Base-by-base conservation (phyloP, 2,329 filamentous ascomycete genomes). In the Thielaviopsis ethacetica region DNA sequence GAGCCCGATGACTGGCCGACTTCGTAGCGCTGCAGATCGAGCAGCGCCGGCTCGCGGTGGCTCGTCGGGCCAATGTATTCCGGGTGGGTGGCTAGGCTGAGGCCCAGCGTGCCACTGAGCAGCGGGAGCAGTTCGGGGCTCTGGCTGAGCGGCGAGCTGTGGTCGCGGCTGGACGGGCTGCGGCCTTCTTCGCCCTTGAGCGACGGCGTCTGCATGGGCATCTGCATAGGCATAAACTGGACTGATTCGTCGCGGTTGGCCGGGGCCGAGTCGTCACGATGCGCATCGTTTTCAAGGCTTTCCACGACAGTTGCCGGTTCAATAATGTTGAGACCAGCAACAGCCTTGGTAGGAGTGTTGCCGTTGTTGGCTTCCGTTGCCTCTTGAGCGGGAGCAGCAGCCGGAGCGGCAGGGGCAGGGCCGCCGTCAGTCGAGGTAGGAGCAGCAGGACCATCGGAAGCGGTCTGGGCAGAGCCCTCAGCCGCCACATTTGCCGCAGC, bases 21-120 rank as follows among this genome's bases (percentile, higher is more conserved):
- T 65, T 78, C 76, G 63, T 81, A 80, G 9, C 75, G 73, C 54
- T 78, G 78, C 10, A 82, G 71, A 50, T 77, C 76, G 54, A 83
- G 76, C 22, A 83, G 72, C 38, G 75, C 71, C 2, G 78, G 76
- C 63, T 83, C 80, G 60, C 80, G 76, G 30, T 80, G 78, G 59
- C 78, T 79, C 51, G 78, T 82, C 59, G 78, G 71, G 21, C 80
- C 80, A 59, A 83, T 75, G 65, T 82, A 80, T 65, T 79, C 76
- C 67, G 79, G 80, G 66, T 83, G 79, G 59, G 79, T 77, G 63
- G 77, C 76, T 60, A 77, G 70, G 64, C 82, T 79, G 44, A 83
- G 68, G 49, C 80, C 80, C 50, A 83, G 68, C 1, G 74, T 75
- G 51, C 71, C 69, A 58, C 68, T 69, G 4, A 75, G 68, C 19